These are phyloP conservation scores for Diplodia sapinea DNA, from an alignment of 2,329 filamentous ascomycete species.

Conservation along the genomic window DNA sequence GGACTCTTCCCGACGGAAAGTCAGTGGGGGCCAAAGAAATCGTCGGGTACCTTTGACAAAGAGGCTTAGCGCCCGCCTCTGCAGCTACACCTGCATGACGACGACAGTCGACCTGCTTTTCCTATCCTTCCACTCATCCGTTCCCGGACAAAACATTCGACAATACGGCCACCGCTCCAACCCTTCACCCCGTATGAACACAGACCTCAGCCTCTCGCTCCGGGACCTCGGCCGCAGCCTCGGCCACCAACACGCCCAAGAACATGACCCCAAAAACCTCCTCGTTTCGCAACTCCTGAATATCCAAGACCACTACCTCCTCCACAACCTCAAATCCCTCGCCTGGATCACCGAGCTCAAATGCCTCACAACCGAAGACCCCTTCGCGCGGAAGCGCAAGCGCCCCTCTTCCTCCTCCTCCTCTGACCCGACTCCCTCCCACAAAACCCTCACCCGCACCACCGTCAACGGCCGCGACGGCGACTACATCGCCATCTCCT, in stretches of 20 bases:
- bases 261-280: conserved; percentile 42
- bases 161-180: neutral
- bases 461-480: conserved; percentile 35
- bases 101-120: neutral
- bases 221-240: conserved; percentile 5
- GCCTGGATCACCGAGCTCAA: conserved; percentile 21
- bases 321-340: conserved; percentile 27
- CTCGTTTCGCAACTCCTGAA: conserved; percentile 56
- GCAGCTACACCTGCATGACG: conserved; percentile 1
- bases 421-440: neutral
- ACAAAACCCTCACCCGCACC: conserved; percentile 31
- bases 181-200: conserved; percentile 8
- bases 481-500: conserved; percentile 28
- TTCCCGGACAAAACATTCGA: neutral
- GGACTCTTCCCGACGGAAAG: too few species aligned
- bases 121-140: neutral
- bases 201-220: conserved; percentile 5
- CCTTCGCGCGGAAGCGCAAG: conserved; percentile 18
- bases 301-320: conserved; percentile 48
- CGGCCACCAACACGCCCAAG: conserved; percentile 41
- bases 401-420: neutral
- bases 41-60: neutral
- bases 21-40: neutral
- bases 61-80: conserved; percentile 2
- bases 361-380: conserved; percentile 2